Evolutionary conservation across 352 stramenopile species (phyloP).

Genomic region (Globisporangium cylindrosporum): DNA sequence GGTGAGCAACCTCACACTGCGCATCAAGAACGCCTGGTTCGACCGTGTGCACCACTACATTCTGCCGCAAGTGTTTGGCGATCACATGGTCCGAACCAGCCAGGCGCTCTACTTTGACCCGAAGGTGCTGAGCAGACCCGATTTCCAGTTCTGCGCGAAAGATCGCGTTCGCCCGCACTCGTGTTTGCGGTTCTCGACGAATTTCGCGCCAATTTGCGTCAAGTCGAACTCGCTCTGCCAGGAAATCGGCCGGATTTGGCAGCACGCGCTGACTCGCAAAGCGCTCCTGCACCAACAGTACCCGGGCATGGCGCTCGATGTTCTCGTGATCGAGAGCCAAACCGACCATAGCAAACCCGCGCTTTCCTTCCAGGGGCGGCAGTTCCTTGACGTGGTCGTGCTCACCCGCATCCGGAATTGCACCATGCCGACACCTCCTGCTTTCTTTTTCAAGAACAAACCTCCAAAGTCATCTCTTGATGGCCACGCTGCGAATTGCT

Average conservation of each 20-base stretch:
- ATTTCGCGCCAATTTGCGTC: constrained; percentile 7
- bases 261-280: constrained; percentile 11
- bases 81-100: constrained; percentile 5
- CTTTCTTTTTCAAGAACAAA: neutral
- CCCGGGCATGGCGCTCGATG: constrained; percentile 15
- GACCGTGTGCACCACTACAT: constrained; percentile 23
- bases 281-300: constrained; percentile 8
- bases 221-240: constrained; percentile 10
- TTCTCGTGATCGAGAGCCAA: constrained; percentile 23
- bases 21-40: constrained; percentile 9
- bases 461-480: neutral
- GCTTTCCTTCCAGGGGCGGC: constrained; percentile 18
- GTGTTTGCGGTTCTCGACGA: constrained; percentile 3
- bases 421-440: neutral
- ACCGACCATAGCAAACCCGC: constrained; percentile 8
- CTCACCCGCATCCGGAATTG: constrained; percentile 8
- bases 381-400: constrained; percentile 19
- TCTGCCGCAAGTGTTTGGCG: constrained; percentile 24
- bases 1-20: neutral
- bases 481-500: neutral
- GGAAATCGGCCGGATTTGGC: constrained; percentile 8
- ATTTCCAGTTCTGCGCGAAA: constrained; percentile 8
- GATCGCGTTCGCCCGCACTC: neutral
- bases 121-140: neutral
- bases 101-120: constrained; percentile 21